Conservation (phyloP, 139 green algal genomes). For the Chlorella sp. region DNA sequence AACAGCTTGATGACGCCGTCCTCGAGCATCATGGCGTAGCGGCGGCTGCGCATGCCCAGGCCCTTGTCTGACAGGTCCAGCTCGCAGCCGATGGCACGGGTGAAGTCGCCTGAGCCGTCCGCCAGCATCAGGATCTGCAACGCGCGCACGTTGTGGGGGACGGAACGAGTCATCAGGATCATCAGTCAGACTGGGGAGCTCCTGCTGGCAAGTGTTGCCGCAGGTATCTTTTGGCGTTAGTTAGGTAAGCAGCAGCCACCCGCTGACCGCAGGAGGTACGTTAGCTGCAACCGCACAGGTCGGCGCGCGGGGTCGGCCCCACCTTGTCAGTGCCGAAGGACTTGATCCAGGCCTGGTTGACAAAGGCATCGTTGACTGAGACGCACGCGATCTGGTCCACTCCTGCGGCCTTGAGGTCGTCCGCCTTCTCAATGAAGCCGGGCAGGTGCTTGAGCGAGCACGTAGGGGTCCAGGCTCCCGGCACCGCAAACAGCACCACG, state of each 20-base stretch:
- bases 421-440: constrained; percentile 86
- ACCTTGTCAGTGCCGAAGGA: neutral
- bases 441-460: constrained; percentile 89
- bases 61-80: constrained; percentile 92
- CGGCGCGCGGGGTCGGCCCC: too few species aligned
- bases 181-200: too few species aligned
- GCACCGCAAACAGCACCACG: neutral
- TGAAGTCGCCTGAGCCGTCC: constrained; percentile 80
- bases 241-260: too few species aligned
- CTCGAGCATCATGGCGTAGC: constrained; percentile 91
- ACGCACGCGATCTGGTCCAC: constrained; percentile 93
- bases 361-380: constrained; percentile 89
- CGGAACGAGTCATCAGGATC: too few species aligned
- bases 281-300: too few species aligned
- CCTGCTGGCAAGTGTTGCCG: too few species aligned
- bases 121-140: constrained; percentile 96
- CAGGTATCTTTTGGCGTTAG: too few species aligned
- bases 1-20: constrained; percentile 69
- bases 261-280: too few species aligned
- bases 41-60: constrained; percentile 68
- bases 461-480: constrained; percentile 85
- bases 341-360: constrained; percentile 96
- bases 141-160: constrained; percentile 55
- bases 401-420: constrained; percentile 87
- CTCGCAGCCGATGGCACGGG: constrained; percentile 81